These are phyloP conservation scores for Ogataea saltuana DNA, from an alignment of 805 yeast genomes.

Conservation along the genomic window DNA sequence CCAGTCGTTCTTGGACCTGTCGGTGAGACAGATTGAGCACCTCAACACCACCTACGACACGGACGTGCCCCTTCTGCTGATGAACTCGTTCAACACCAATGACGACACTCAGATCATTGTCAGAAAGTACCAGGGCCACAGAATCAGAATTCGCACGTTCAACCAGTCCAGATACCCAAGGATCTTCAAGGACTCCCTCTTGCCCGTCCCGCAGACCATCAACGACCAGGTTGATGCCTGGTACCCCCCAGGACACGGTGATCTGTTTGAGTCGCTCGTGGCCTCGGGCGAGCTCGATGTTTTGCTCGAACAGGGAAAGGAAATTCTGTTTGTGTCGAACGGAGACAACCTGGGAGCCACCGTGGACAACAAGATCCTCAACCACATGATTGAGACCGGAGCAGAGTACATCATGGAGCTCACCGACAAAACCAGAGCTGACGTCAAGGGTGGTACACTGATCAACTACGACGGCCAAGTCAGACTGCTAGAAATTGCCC, in stretches of 20 bases:
- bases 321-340: slow-evolving; percentile 90
- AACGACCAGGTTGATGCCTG: slow-evolving; percentile 81
- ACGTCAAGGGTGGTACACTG: slow-evolving; percentile 98
- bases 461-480: slow-evolving; percentile 95
- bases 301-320: slow-evolving; percentile 90
- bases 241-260: slow-evolving; percentile 99
- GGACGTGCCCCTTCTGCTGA: slow-evolving; percentile 92
- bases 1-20: slow-evolving; percentile 90
- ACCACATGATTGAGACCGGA: slow-evolving; percentile 88
- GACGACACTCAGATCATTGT: slow-evolving; percentile 92
- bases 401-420: slow-evolving; percentile 98
- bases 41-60: slow-evolving; percentile 86
- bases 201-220: slow-evolving; percentile 84
- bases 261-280: slow-evolving; percentile 85
- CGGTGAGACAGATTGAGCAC: slow-evolving; percentile 96
- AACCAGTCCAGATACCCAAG: slow-evolving; percentile 98
- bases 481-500: slow-evolving; percentile 93
- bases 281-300: slow-evolving; percentile 91
- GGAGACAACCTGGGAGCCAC: slow-evolving; percentile 99
- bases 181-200: slow-evolving; percentile 89
- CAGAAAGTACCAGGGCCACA: slow-evolving; percentile 95
- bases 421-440: slow-evolving; percentile 98
- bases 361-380: slow-evolving; percentile 84
- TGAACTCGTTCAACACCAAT: slow-evolving; percentile 99
- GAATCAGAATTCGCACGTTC: slow-evolving; percentile 91